A percentile compares a stretch with the other conserved stretches of the same genome.
These are phyloP conservation scores for Penicillium alfredii DNA, from an alignment of 495 filamentous ascomycete species.

Conservation along the genomic window DNA sequence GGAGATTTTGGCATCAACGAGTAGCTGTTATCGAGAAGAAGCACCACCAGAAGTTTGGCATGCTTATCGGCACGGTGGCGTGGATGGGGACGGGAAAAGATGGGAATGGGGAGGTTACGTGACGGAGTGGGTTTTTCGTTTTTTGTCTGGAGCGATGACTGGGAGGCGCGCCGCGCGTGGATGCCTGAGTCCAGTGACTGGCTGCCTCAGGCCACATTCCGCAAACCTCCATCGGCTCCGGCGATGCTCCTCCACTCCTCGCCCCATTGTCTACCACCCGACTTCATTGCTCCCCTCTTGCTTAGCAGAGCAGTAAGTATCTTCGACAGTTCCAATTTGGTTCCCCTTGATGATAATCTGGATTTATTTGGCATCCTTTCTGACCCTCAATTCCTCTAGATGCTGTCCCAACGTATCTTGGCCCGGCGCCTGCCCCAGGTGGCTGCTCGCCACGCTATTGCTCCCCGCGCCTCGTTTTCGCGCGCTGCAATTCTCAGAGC, in stretches of 20 bases:
- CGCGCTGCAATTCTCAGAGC: slow-evolving; percentile 47
- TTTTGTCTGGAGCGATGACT: slow-evolving; percentile 12
- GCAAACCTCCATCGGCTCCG: slow-evolving; percentile 36
- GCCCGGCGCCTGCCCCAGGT: slow-evolving; percentile 42
- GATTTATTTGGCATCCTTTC: too few relatives aligned
- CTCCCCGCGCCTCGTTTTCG: slow-evolving; percentile 49
- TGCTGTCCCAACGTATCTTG: slow-evolving; percentile 60
- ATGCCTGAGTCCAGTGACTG: slow-evolving; percentile 7
- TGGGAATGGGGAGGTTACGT: slow-evolving; percentile 32
- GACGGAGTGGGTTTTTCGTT: slow-evolving; percentile 42
- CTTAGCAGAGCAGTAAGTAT: slow-evolving; percentile 28
- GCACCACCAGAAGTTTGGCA: slow-evolving; percentile 55
- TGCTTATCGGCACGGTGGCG: slow-evolving; percentile 46
- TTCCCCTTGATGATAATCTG: too few relatives aligned
- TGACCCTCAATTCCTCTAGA: slow-evolving; percentile 39
- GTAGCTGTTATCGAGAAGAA: slow-evolving; percentile 48
- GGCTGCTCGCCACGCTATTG: slow-evolving; percentile 40
- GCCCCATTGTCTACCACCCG: slow-evolving; percentile 19
- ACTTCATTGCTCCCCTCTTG: slow-evolving; percentile 23
- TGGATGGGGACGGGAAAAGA: slow-evolving; percentile 33
- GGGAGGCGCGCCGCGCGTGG: slow-evolving; percentile 30
- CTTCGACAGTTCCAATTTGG: background rate
- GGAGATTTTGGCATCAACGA: slow-evolving; percentile 59
- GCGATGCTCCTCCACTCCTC: slow-evolving; percentile 23
- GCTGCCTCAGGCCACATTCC: slow-evolving; percentile 19